A percentile compares a stretch with the other conserved stretches of the same genome.
Conservation (phyloP, 768 basidiomycete species). For the Lactifluus subvellereus region DNA sequence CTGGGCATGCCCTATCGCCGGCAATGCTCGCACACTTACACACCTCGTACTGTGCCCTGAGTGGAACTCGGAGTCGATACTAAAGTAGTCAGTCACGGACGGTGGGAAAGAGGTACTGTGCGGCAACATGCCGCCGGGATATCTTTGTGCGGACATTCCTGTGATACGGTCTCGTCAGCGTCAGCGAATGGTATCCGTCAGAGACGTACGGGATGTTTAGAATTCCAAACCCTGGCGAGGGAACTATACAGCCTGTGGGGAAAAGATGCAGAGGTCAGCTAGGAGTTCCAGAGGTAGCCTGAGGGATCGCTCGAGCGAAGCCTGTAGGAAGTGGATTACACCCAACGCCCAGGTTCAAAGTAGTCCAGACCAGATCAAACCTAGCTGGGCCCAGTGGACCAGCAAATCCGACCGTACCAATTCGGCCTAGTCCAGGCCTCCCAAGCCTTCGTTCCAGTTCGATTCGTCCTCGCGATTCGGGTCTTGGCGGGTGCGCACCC, state of each 20-base stretch:
- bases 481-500: constrained; percentile 10
- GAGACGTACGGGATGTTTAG: not conserved
- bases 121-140: not conserved
- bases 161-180: not conserved
- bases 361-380: not conserved
- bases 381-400: not conserved
- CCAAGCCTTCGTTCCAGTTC: not conserved
- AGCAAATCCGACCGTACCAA: not conserved
- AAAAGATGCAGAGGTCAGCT: not conserved
- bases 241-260: not conserved
- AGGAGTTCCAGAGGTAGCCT: not conserved
- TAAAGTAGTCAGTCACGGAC: not conserved
- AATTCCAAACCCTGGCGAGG: not conserved
- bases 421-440: not conserved
- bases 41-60: not conserved
- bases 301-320: not conserved
- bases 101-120: not conserved
- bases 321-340: not conserved
- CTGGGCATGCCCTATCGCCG: not conserved
- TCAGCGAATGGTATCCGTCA: not conserved
- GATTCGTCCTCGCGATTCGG: not conserved
- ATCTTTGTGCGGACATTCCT: not conserved
- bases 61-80: not conserved
- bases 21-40: not conserved
- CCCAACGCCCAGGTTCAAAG: not conserved